phyloP scores from a whole-genome alignment of 352 stramenopile species.

The Phytopythium oedochilum region DNA sequence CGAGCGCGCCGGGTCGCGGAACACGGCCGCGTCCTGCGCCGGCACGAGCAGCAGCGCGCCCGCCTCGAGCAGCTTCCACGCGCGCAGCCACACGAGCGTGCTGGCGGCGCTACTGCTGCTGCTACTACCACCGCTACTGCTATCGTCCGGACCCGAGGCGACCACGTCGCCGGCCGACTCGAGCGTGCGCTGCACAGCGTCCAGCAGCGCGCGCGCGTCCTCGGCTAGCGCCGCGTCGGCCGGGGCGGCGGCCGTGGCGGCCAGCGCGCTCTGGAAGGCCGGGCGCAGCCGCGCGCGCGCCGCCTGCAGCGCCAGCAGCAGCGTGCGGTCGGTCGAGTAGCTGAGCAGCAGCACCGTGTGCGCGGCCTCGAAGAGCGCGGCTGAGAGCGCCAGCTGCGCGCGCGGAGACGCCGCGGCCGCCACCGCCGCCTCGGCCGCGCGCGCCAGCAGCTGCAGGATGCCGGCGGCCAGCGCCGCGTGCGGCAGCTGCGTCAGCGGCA shows the following conservation, averaged over 20 bases:
- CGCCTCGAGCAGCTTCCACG: constrained; percentile 60
- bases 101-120: neutral
- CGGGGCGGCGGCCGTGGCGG: constrained; percentile 12
- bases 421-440: constrained; percentile 8
- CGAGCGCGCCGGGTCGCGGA: constrained; percentile 65
- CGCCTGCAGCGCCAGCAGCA: constrained; percentile 44
- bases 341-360: constrained; percentile 62
- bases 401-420: constrained; percentile 1
- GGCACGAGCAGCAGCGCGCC: constrained; percentile 49
- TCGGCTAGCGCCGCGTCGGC: constrained; percentile 4
- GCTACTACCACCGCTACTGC: neutral
- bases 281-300: constrained; percentile 27
- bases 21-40: constrained; percentile 49
- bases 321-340: constrained; percentile 75
- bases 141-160: constrained; percentile 13
- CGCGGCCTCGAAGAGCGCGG: constrained; percentile 45
- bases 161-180: constrained; percentile 44
- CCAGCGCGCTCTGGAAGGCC: constrained; percentile 31
- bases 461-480: constrained; percentile 52
- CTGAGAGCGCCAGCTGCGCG: constrained; percentile 20
- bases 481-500: constrained; percentile 45
- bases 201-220: constrained; percentile 23
- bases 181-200: constrained; percentile 30
- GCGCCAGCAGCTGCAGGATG: constrained; percentile 46
- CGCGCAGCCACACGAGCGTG: constrained; percentile 37